Evolutionary conservation across 2,329 filamentous ascomycete species (phyloP), one percentile per base, ranked within the genome.

Genomic region (Botryotinia narcissicola): DNA sequence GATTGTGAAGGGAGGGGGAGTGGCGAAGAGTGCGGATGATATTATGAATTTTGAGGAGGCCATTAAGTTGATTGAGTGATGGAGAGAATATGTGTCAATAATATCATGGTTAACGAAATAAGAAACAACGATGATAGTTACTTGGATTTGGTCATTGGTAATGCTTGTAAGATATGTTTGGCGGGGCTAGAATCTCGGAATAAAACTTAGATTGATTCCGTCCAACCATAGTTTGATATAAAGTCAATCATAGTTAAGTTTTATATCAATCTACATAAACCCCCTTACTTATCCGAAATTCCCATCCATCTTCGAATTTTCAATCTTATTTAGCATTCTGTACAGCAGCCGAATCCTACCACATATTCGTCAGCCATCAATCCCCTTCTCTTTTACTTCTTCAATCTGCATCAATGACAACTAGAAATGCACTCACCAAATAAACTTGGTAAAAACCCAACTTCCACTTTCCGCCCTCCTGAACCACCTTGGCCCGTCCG

Each of bases 21-120:
- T 86, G 74, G 84, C 85, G 20, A 77, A 77, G 70, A 83, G 84
- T 37, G 86, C 88, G 42, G 86, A 87, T 78, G 86, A 90, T 74
- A 76, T 90, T 29, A 83, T 86, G 7, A 84, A 89, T 77, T 87
- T 90, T 76, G 83, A 83, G 70, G 83, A 86, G 40, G 86, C 81
- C 10, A 10, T 72, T 29, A 59, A 44, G 48, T 29, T 72, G 20
- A 22, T 72, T 18, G 61, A 48, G 80, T 86, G 79, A 29, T 25
- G 82, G 59, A 75, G 75, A 16, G 22, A 40, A 18, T 60, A 51
- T 46, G 35, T 70, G 42, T 70, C 54, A 71, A 67, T 44, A 4
- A 10, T 29, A n/a, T 42, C 22, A 14, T 40, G 37, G 10, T 10
- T 42, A 12, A 22, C 5, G 29, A 29, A 32, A 12, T 25, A 32